These are phyloP conservation scores for Penicillium sp. DNA, from an alignment of 2,329 filamentous ascomycete genomes.

Conservation along the genomic window DNA sequence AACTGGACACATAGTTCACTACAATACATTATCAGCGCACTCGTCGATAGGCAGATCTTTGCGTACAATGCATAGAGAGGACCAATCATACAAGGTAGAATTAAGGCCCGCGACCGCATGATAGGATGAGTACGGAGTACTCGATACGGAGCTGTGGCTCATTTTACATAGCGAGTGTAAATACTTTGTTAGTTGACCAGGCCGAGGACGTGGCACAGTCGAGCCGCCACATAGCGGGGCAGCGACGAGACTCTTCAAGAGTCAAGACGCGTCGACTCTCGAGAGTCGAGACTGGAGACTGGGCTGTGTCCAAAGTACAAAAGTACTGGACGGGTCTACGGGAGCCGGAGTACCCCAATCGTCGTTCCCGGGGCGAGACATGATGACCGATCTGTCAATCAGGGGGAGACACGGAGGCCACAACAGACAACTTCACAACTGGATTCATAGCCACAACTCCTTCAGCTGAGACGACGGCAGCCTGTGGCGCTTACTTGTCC, in stretches of 20 bases:
- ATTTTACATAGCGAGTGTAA: background rate
- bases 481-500: background rate
- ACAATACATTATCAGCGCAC: background rate
- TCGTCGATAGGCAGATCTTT: background rate
- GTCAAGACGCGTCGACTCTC: background rate
- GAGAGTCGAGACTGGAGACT: background rate
- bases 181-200: background rate
- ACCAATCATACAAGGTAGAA: background rate
- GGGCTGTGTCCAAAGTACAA: slow-evolving; percentile 2
- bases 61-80: background rate
- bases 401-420: slow-evolving; percentile 8
- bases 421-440: background rate
- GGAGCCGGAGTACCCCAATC: background rate
- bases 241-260: background rate
- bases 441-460: background rate
- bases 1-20: background rate
- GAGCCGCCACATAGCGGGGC: slow-evolving; percentile 19
- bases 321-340: background rate
- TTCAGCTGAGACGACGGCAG: background rate
- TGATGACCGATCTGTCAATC: slow-evolving; percentile 18
- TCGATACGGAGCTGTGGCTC: background rate
- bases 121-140: background rate
- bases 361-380: background rate
- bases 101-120: background rate
- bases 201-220: slow-evolving; percentile 16